Evolutionary conservation across 73 alveolate genomes (phyloP).

Genomic region (Paramecium pentaurelia): DNA sequence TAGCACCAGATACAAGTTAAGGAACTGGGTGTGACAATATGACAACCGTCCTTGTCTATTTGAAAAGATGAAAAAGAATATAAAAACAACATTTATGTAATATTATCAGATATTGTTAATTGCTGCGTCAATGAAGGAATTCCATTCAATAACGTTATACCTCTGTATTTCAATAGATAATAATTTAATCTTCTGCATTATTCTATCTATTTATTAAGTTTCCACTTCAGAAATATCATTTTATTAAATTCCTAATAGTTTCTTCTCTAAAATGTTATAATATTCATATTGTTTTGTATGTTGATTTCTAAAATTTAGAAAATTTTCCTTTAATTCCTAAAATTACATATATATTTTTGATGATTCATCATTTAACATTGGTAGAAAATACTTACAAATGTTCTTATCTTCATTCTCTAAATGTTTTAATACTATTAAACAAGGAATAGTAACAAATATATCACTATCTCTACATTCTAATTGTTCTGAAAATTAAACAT

Average conservation of each 20-base stretch:
- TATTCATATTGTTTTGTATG: constrained; percentile 46
- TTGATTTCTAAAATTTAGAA: constrained; percentile 31
- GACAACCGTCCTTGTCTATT: constrained; percentile 48
- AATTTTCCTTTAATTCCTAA: constrained; percentile 48
- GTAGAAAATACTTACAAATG: constrained; percentile 70
- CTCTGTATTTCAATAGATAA: constrained; percentile 74
- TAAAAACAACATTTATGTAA: constrained; percentile 15
- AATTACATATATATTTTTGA: constrained; percentile 55
- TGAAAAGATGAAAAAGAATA: constrained; percentile 33
- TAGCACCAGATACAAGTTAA: constrained; percentile 49
- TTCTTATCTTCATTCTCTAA: constrained; percentile 74
- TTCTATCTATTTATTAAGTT: constrained; percentile 36
- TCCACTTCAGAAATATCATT: background rate
- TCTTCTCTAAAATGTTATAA: constrained; percentile 64
- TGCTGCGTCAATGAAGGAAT: constrained; percentile 73
- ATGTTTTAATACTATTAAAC: constrained; percentile 66
- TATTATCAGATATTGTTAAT: constrained; percentile 34
- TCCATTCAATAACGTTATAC: constrained; percentile 77
- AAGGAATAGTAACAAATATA: constrained; percentile 73
- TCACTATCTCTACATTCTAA: constrained; percentile 69
- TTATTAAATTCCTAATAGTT: background rate
- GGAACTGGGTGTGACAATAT: constrained; percentile 63
- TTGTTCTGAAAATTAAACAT: constrained; percentile 64
- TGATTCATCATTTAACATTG: constrained; percentile 70
- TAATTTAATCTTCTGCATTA: constrained; percentile 55